phyloP scores from a whole-genome alignment of 345 rosid genomes.

The Kernera saxatilis region DNA sequence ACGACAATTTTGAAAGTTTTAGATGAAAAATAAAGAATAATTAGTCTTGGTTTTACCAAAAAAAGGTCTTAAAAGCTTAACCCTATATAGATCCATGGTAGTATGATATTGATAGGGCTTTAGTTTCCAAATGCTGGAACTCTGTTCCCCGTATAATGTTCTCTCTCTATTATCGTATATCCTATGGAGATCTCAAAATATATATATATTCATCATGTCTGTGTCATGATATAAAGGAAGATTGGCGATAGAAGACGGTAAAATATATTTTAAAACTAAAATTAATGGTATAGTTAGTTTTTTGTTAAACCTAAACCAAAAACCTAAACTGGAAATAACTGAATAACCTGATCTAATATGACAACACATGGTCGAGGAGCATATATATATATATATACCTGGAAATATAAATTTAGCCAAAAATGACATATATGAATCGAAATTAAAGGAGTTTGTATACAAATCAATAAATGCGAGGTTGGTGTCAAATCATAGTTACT shows the following conservation, averaged over 20 bases:
- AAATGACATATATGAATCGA: background rate
- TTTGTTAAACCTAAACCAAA: too few species aligned
- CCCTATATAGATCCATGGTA: conserved; percentile 26
- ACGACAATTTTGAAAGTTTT: background rate
- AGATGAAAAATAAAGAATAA: background rate
- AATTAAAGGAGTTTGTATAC: background rate
- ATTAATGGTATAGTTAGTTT: too few species aligned
- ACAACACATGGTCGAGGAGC: background rate
- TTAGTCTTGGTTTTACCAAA: conserved; percentile 1
- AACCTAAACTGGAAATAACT: background rate
- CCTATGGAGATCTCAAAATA: background rate
- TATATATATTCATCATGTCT: background rate
- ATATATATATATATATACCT: too few species aligned
- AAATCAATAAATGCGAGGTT: conserved; percentile 16
- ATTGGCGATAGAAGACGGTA: background rate
- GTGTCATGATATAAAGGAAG: background rate
- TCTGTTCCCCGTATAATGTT: conserved; percentile 26
- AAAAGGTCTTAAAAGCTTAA: conserved; percentile 22
- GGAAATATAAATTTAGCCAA: background rate
- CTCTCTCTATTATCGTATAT: background rate
- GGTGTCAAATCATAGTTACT: conserved; percentile 25
- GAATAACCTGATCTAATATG: background rate
- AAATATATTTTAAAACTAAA: background rate
- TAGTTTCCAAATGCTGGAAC: conserved; percentile 33
- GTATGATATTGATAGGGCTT: conserved; percentile 9